Conservation (phyloP, 257 asterid species). For the Osmanthus fragrans region DNA sequence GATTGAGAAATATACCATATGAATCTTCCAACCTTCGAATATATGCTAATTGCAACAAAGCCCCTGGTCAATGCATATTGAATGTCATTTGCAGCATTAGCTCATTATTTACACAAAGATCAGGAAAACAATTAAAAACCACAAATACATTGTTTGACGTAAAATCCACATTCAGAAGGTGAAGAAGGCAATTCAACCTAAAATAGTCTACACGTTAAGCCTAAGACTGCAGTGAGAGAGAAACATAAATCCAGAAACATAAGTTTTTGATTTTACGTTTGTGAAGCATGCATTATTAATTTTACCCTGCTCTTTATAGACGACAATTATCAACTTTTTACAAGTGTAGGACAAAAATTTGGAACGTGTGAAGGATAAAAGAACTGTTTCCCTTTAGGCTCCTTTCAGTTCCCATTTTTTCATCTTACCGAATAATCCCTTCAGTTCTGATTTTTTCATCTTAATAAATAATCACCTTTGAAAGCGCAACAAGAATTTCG, state of each 20-base stretch:
- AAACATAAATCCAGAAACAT: background rate
- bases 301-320: background rate
- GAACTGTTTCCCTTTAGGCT: background rate
- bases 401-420: background rate
- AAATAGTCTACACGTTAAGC: background rate
- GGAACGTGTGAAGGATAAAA: background rate
- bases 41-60: slow-evolving; percentile 63
- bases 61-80: slow-evolving; percentile 51
- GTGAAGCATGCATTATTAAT: slow-evolving; percentile 11
- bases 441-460: background rate
- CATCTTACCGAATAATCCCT: no score
- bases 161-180: background rate
- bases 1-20: slow-evolving; percentile 52
- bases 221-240: background rate
- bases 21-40: slow-evolving; percentile 73
- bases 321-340: background rate
- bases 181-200: background rate
- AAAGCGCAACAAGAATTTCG: background rate
- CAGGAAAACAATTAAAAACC: background rate
- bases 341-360: background rate
- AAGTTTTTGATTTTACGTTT: background rate
- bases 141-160: slow-evolving; percentile 1
- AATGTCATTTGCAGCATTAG: slow-evolving; percentile 20
- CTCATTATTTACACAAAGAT: background rate
- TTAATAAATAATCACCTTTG: background rate